A percentile compares a stretch with the other conserved stretches of the same genome.
These are phyloP conservation scores for Entomortierella parvispora DNA, from an alignment of 192 early-diverging fungal species.

Conservation along the genomic window DNA sequence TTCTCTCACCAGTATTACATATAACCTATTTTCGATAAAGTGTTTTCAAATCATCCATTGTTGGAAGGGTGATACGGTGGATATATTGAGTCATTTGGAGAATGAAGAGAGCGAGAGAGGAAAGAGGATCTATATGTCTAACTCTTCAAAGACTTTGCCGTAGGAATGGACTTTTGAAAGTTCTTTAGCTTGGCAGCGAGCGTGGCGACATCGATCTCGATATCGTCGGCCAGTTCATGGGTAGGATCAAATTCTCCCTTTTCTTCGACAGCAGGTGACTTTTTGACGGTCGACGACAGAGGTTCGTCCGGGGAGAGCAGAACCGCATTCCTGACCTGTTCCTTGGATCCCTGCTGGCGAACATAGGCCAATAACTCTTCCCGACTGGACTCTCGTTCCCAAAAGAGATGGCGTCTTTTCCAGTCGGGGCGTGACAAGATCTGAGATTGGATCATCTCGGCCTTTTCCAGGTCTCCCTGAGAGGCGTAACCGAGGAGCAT, in stretches of 20 bases:
- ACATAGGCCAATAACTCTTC: conserved; percentile 18
- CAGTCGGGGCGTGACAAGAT: conserved; percentile 32
- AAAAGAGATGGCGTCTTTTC: conserved; percentile 16
- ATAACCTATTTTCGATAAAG: conserved; percentile 3
- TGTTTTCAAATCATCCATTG: no score
- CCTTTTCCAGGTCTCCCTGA: conserved; percentile 21
- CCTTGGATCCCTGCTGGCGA: conserved; percentile 16
- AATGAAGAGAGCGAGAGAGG: no score
- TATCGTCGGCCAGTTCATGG: conserved; percentile 34
- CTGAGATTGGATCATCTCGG: conserved; percentile 16
- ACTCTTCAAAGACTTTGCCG: neutral
- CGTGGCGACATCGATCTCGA: conserved; percentile 48
- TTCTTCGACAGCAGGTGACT: no score
- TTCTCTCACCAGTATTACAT: no score
- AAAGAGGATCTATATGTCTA: neutral
- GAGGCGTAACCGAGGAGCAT: conserved; percentile 40
- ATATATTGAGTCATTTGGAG: neutral
- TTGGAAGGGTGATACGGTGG: no score
- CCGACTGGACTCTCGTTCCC: conserved; percentile 16
- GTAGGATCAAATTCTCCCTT: no score
- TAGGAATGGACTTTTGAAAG: conserved; percentile 16
- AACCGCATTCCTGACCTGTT: neutral
- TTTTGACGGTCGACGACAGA: no score
- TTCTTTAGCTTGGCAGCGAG: conserved; percentile 36
- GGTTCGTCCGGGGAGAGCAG: no score